Percentiles rank a stretch among this genome's conserved stretches.
Conservation (phyloP, 371 early-diverging fungal genomes). For the Saksenaea vasiformis region DNA sequence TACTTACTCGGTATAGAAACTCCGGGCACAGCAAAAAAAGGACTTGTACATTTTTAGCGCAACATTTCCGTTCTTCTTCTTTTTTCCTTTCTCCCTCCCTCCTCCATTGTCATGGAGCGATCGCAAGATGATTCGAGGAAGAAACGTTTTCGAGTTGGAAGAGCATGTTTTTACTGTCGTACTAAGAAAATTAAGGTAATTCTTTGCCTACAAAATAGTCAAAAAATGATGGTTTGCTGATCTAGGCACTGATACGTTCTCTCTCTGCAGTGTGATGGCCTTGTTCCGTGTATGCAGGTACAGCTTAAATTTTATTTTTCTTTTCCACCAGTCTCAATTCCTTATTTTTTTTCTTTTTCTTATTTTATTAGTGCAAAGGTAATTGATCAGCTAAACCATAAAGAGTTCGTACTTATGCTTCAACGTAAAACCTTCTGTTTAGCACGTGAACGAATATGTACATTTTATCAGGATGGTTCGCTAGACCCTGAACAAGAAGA, state of each 20-base stretch:
- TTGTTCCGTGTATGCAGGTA: slow-evolving; percentile 63
- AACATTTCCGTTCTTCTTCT: background rate
- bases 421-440: slow-evolving; percentile 1
- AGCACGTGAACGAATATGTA: slow-evolving; percentile 30
- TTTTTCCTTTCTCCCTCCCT: background rate
- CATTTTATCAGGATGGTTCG: slow-evolving; percentile 29
- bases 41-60: background rate
- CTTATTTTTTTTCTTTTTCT: background rate
- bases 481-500: slow-evolving; percentile 21
- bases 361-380: slow-evolving; percentile 17
- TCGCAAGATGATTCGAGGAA: slow-evolving; percentile 12
- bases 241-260: background rate
- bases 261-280: slow-evolving; percentile 46
- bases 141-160: slow-evolving; percentile 45
- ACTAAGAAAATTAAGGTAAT: slow-evolving; percentile 54
- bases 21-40: background rate
- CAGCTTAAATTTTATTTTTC: background rate
- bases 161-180: slow-evolving; percentile 50
- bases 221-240: background rate
- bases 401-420: background rate
- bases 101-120: background rate
- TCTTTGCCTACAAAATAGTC: background rate
- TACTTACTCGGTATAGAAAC: background rate
- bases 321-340: background rate
- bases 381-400: background rate